Base-by-base conservation (phyloP, 805 yeast genomes). In the Starmerella kuoi region DNA sequence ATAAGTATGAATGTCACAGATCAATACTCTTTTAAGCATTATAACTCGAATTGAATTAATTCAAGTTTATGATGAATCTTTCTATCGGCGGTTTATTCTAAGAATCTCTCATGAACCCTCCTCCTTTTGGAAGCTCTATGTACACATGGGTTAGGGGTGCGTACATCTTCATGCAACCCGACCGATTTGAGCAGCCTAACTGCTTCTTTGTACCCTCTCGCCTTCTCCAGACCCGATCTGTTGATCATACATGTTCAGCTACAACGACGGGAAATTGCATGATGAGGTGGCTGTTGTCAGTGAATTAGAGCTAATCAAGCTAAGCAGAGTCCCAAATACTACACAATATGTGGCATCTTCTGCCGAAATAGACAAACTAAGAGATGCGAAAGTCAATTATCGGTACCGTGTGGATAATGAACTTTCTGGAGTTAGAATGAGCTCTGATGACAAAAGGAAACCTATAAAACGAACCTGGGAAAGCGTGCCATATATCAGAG, bases 371-470 rank as follows among this genome's bases (percentile, higher is more conserved):
- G 25, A 47, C 51, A 54, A 2, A 56, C 53, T 25, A 9, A 25
- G 37, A 44, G 44, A 40, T 58, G 60, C 17, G 9, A 9, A 17
- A n/a, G 19, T 30, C 42, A 43, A 47, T 50, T 65, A 61, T 54
- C 62, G 64, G 49, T 64, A 53, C 38, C 45, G 61, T 19, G 61
- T 64, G 24, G 63, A 64, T 40, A 68, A 65, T 20, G 45, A 57
- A 27, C 61, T 67, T 68, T 34, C 48, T 5, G 5, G 9, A 18
- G 14, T 45, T 32, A 55, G 52, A 4, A 2, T 32, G 12, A 18
- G n/a, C 35, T 20, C 21, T 28, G 19, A 23, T 1, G 31, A 25
- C 14, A 14, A 32, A 26, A 15, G 25, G 19, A 18, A 24, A 2
- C 33, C 37, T 7, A 23, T 2, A 9, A 35, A 39, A 31, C 12